Percentiles rank a stretch among this genome's conserved stretches.
These are phyloP conservation scores for Raffaelea albimanens DNA, from an alignment of 2,329 filamentous ascomycete species.

Conservation along the genomic window DNA sequence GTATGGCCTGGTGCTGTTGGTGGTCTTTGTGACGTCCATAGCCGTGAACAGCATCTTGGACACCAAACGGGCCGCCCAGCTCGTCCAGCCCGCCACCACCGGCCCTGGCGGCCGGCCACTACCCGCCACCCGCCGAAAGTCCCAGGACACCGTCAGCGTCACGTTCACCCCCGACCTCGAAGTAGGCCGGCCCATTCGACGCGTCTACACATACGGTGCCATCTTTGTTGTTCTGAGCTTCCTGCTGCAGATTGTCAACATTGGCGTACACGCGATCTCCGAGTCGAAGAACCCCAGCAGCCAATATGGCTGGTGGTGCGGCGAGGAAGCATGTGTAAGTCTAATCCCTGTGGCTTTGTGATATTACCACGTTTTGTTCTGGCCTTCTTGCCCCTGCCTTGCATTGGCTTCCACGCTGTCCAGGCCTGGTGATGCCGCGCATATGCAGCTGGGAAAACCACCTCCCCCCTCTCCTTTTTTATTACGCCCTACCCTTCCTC, in stretches of 20 bases:
- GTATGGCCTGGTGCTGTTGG: slow-evolving; percentile 42
- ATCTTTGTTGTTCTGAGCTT: slow-evolving; percentile 65
- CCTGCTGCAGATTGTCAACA: slow-evolving; percentile 61
- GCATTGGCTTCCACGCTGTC: not conserved
- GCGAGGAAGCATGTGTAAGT: slow-evolving; percentile 37
- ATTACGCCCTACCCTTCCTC: not conserved
- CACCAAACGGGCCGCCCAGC: slow-evolving; percentile 38
- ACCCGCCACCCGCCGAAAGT: slow-evolving; percentile 53
- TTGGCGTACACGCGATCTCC: slow-evolving; percentile 65
- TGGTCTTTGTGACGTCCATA: slow-evolving; percentile 40
- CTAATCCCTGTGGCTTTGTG: no score
- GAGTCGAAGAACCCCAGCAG: slow-evolving; percentile 33
- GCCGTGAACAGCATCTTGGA: slow-evolving; percentile 44
- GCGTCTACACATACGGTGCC: slow-evolving; percentile 67
- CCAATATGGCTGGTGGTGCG: slow-evolving; percentile 67
- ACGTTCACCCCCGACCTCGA: slow-evolving; percentile 20
- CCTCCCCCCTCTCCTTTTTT: not conserved
- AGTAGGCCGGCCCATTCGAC: slow-evolving; percentile 58
- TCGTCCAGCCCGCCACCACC: slow-evolving; percentile 39
- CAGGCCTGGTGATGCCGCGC: no score
- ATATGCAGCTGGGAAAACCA: not conserved
- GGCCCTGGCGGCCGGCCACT: slow-evolving; percentile 88
- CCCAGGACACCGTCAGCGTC: slow-evolving; percentile 21
- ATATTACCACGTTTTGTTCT: no score
- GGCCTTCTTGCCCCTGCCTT: no score